Evolutionary conservation across 108 stramenopile species (phyloP), one percentile per base, ranked within the genome.

Genomic region (Cylindrotheca fusiformis): DNA sequence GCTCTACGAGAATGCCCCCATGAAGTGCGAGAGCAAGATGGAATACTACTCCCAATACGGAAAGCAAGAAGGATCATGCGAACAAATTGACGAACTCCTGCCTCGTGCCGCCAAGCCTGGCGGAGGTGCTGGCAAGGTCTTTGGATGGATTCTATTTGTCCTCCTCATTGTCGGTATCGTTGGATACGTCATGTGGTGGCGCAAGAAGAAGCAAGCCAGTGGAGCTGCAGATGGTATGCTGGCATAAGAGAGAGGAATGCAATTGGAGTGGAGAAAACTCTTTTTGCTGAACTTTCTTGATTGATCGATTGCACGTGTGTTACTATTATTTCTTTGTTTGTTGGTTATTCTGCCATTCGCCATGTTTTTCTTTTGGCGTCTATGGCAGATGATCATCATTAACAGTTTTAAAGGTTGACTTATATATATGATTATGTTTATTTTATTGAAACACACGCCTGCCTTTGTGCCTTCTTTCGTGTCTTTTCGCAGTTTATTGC

Each of bases 1-100:
- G 21, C 21, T 59, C 17, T 79, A 69, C 64, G 60, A 74, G 49
- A 49, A 69, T 0, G 57, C 78, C 26, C 48, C 53, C 24, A 21
- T 41, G 33, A 63, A 63, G 53, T 79, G 78, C 55, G 78, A 79
- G 58, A 19, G 19, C 12, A 41, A 60, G 19, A 75, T 75, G 74
- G 74, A 67, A 62, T 36, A 25, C 55, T 67, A 41, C 55, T 31
- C 28, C 46, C 48, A 65, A 49, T 65, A 63, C 47, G 74, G 74
- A 62, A 36, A 67, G 32, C 27, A 67, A 25, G 55, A 30, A 0
- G 19, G 19, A 21, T 31, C 44, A 49, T 75, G 74, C 22, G 74
- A 75, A 45, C 17, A 32, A 19, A 55, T 75, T 29, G 55, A 41
- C 14, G 23, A 29, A 19, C 14, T 27, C 29, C 44, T 52, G 1